Base-by-base conservation (phyloP, 768 basidiomycete species). In the Lyophyllum decastes region DNA sequence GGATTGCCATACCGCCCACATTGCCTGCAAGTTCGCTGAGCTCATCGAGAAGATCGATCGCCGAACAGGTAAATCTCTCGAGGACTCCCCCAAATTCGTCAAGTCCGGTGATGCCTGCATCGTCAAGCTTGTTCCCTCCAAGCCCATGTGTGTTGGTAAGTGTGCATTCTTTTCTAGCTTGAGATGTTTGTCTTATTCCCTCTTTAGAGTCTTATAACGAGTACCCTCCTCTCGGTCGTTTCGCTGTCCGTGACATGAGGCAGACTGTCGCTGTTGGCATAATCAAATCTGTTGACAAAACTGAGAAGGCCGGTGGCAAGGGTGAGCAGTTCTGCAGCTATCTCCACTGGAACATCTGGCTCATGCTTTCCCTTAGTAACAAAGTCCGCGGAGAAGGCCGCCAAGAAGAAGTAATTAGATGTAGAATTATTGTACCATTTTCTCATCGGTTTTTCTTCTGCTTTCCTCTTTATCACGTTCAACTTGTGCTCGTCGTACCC, bases 1-100 rank as follows among this genome's bases (percentile, higher is more conserved):
- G 68, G 97, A 99, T 82, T 99, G 97, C 81, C 97, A 99, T 87
- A 99, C 96, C 61, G 96, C 96, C 76, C 96, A 98, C 86, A 97
- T 98, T 71, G 96, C 95, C 62, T 98, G 96, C 90, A 98, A 97
- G 82, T 98, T 99, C 79, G 85, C 94, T 64, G 95, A 97, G 78
- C 88, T 98, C 76, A 82, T 95, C 70, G 95, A 98, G 87, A 99
- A 97, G 88, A 96, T 99, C 74, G 97, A 98, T 81, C 93, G 96
- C 74, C 94, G 96, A 75, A 90, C 92, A 73, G 96, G 96, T 77
- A 98, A 98, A 82, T 82, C 84, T 50, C 83, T 97, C 58, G 95
- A 97, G 77, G 78, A 81, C 69, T 26, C 73, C 55, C 97, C 97
- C 79, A 99, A 99, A 79, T 95, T 94, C 78, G 91, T 99, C 87